phyloP scores from a whole-genome alignment of 805 yeast genomes.

The Lachancea thermotolerans region DNA sequence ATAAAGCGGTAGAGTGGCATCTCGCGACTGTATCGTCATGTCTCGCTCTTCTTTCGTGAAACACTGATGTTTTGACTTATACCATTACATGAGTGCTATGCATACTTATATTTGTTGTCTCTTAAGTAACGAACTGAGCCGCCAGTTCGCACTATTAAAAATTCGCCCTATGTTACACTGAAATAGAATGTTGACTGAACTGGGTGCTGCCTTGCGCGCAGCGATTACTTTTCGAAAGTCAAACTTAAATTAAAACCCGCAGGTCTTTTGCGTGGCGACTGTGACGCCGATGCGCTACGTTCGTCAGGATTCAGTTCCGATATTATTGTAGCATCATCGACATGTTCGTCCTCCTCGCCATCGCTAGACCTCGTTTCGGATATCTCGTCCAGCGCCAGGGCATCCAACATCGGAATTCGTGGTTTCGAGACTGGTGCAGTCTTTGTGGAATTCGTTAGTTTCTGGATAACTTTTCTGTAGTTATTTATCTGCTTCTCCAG shows the following conservation, averaged over 20 bases:
- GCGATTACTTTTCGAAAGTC: conserved; percentile 2
- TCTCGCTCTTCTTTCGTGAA: not conserved
- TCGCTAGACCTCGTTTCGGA: conserved; percentile 9
- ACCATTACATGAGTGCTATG: not conserved
- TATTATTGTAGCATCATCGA: conserved; percentile 4
- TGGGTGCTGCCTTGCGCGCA: too few relatives aligned
- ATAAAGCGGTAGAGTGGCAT: too few relatives aligned
- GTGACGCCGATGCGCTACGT: not conserved
- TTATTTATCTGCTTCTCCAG: conserved; percentile 27
- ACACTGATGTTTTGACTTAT: not conserved
- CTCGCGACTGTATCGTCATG: too few relatives aligned
- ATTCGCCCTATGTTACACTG: conserved; percentile 2
- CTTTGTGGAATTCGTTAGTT: conserved; percentile 10
- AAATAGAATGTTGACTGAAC: not conserved
- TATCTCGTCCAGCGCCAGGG: conserved; percentile 4
- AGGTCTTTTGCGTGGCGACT: conserved; percentile 4
- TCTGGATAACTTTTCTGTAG: conserved; percentile 22
- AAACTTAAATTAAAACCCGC: conserved; percentile 5
- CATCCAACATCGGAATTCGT: conserved; percentile 6
- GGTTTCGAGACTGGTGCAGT: conserved; percentile 7
- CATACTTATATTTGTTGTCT: not conserved
- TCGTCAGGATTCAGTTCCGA: conserved; percentile 2
- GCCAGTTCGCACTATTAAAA: not conserved
- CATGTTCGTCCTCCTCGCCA: conserved; percentile 13
- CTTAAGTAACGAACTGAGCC: not conserved